Evolutionary conservation across 2,329 filamentous ascomycete genomes (phyloP), one percentile per base, ranked within the genome.

Genomic region (Penicillium expansum): DNA sequence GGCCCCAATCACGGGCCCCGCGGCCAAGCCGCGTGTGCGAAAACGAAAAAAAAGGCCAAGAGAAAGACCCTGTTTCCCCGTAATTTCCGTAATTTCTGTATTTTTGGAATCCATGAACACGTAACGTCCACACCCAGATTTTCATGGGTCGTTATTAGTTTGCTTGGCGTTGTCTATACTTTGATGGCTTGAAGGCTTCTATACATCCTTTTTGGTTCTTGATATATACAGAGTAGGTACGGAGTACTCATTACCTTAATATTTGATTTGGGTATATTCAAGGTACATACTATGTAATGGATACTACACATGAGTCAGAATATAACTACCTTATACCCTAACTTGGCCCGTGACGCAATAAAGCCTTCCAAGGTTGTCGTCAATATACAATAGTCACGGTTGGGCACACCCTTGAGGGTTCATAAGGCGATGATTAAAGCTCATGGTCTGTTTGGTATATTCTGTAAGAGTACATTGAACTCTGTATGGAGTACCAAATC

Each of bases 11-110:
- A 73, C 62, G 62, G 60, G 64, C 59, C 62, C 64, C 62, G 62
- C 67, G 62, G 62, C 63, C 69, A 72, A 70, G 71, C 71, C 71
- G 71, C 71, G 71, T 72, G 69, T 71, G 65, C 66, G 59, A 67
- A 68, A 67, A 11, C 29, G 60, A 63, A 64, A 66, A 59, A 62
- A 65, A 59, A 16, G 5, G 55, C 63, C 62, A 64, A 67, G 62
- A 59, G 62, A 67, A 68, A 66, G 69, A 69, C 64, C 64, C 62
- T 67, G 66, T 65, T 61, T 63, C 53, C 58, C 39, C 27, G 61
- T 63, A 61, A 57, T 57, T 56, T 57, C 39, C 7, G 49, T 44
- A 52, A 35, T 52, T 51, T 51, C 6, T 5, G 48, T 51, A 51
- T 14, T 43, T 52, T 52, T 52, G 20, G 47, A 53, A 35, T n/a